Evolutionary conservation across 495 filamentous ascomycete species (phyloP), one percentile per base, ranked within the genome.

Genomic region (Immersiella caudata): DNA sequence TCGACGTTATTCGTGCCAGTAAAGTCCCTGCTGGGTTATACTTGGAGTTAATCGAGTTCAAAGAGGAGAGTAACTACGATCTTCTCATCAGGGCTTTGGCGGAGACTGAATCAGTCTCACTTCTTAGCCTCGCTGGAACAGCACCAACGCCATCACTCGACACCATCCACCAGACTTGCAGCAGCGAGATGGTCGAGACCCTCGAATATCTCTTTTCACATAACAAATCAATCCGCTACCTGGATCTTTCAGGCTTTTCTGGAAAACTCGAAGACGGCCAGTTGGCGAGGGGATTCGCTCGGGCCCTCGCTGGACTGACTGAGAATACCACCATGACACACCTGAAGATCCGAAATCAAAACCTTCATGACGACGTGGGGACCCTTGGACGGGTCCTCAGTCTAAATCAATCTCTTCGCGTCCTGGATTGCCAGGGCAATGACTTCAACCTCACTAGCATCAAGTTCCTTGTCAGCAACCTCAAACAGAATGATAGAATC

Each of bases 171-270:
- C 70, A 69, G 7, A 60, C 71, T 0, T 74, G 72, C 69, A 86
- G 88, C 46, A 82, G 86, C 1, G 88, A 92, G 61, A 94, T 93
- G 0, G 92, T 90, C 67, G 82, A 87, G 52, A 83, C 88, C n/a
- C 73, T 97, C 18, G 86, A 90, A 69, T 67, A 83, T 51, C 86
- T 97, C 79, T 92, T 99, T 68, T 87, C 89, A 27, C 82, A 88
- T 62, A 97, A 99, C 70, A 79, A 84, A 11, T 91, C 90, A 0
- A 80, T 99, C 14, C 85, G 88, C 64, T 91, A 88, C 63, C 79
- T 99, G 18, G 91, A 97, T 74, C 87, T 97, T 54, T 95, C 93
- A 7, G 95, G 95, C 6, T 95, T 96, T 74, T 90, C 90, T 69
- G 91, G 93, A 8, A 90, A 94, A 73, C 82, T 97, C 25, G 95